Evolutionary conservation across 2,329 filamentous ascomycete species (phyloP), one percentile per base, ranked within the genome.

Genomic region (Colletotrichum lindemuthianum): DNA sequence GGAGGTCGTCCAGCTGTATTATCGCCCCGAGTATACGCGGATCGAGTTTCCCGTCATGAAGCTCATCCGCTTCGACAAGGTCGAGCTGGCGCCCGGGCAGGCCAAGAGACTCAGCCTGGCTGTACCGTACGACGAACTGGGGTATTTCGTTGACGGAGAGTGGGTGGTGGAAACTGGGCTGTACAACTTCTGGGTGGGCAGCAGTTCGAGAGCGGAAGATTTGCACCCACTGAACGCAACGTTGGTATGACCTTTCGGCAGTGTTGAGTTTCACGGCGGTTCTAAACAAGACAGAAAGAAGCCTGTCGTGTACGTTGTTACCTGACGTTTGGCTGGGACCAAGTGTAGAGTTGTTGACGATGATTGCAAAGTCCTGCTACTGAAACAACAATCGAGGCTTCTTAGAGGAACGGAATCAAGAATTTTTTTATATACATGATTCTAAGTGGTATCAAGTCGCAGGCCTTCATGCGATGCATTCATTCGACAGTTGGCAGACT

Each of bases 21-120:
- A 85, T 53, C 74, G 77, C 24, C 81, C 82, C 24, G 69, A 77
- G 47, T 76, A 78, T 55, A 80, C 80, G 1, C 75, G 74, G 11
- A 69, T 77, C 4, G 72, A 72, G 44, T 70, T 75, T 9, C 75
- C 75, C 0, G 69, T 69, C 3, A 84, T 84, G 71, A 83, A 85
- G 66, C 74, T 86, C 6, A 79, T 84, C 63, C 82, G 80, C 1
- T 85, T 86, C 68, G 72, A 69, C 34, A 84, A 84, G 69, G 72
- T 83, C 1, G 72, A 74, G 12, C 61, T 85, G 4, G 69, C 75
- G n/a, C 71, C 77, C 11, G 80, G 80, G 2, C 71, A 79, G 60
- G 73, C 74, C 8, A 73, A 74, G 67, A 70, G 63, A 5, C 76
- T 81, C 3, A 16, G 79, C 80, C 68, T 73, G 16, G 63, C 55